Percentiles rank a stretch among this genome's conserved stretches.
phyloP scores from a whole-genome alignment of 2,329 filamentous ascomycete genomes.

The Sphaerulina populicola region DNA sequence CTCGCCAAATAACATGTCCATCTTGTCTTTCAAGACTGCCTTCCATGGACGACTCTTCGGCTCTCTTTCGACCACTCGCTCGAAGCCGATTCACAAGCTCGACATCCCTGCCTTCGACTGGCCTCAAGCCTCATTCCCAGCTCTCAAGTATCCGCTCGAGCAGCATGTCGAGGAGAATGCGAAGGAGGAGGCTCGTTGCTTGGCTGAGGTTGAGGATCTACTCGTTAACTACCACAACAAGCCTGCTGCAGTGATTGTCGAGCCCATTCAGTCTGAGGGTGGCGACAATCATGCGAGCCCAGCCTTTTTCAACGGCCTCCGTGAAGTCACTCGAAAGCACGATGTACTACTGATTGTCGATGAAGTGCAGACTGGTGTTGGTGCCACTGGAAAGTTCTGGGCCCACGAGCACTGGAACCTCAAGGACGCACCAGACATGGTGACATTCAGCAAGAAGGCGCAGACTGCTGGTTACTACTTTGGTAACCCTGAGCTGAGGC shows the following conservation, averaged over 20 bases:
- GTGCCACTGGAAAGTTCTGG: slow-evolving; percentile 92
- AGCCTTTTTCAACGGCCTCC: slow-evolving; percentile 76
- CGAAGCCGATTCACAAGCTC: slow-evolving; percentile 89
- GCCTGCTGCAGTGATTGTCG: slow-evolving; percentile 72
- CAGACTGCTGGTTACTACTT: slow-evolving; percentile 92
- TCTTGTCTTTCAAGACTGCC: slow-evolving; percentile 77
- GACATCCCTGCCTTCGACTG: slow-evolving; percentile 93
- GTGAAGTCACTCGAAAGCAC: slow-evolving; percentile 68
- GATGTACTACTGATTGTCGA: slow-evolving; percentile 81
- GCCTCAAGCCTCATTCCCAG: slow-evolving; percentile 81
- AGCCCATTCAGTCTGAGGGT: slow-evolving; percentile 89
- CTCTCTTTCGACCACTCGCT: slow-evolving; percentile 77
- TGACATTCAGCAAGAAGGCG: slow-evolving; percentile 92
- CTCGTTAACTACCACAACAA: slow-evolving; percentile 72
- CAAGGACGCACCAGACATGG: slow-evolving; percentile 72
- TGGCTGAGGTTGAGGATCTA: slow-evolving; percentile 74
- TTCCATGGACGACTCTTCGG: slow-evolving; percentile 92
- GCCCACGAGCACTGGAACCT: slow-evolving; percentile 93
- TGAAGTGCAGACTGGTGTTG: slow-evolving; percentile 88
- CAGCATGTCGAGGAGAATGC: slow-evolving; percentile 71
- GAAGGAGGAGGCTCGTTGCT: slow-evolving; percentile 68
- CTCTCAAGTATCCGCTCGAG: slow-evolving; percentile 78
- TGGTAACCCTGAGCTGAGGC: slow-evolving; percentile 66
- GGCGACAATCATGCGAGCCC: slow-evolving; percentile 90
- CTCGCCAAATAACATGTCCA: slow-evolving; percentile 66